Percentiles rank a stretch among this genome's conserved stretches.
Evolutionary conservation across 345 rosid genomes (phyloP).

Genomic region (Clarkia xantiana): DNA sequence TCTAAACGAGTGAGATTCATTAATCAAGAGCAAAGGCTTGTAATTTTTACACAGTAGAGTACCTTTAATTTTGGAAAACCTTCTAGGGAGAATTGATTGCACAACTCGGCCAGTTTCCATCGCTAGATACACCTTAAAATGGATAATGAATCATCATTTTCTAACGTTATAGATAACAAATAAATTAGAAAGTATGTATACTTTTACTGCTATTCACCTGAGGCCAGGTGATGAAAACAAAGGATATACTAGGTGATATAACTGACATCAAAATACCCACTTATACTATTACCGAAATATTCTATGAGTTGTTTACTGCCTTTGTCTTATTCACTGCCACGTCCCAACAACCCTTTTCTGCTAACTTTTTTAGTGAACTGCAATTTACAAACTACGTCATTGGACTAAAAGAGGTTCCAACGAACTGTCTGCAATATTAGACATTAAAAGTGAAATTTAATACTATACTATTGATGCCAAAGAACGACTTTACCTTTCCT

Average conservation of each 20-base stretch:
- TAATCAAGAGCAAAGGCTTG: too few species aligned
- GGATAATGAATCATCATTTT: background rate
- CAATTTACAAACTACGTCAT: conserved; percentile 10
- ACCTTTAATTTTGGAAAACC: conserved; percentile 59
- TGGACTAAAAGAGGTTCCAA: background rate
- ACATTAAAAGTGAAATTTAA: background rate
- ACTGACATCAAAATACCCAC: conserved; percentile 1
- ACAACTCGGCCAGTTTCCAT: conserved; percentile 97
- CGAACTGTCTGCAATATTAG: background rate
- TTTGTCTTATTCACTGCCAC: conserved; percentile 70
- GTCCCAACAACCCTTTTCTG: conserved; percentile 90
- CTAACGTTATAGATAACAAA: too few species aligned
- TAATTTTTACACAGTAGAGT: background rate
- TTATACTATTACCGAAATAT: conserved; percentile 36
- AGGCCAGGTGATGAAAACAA: too few species aligned
- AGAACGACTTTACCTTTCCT: conserved; percentile 44
- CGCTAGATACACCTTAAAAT: conserved; percentile 73
- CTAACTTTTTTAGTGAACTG: conserved; percentile 63
- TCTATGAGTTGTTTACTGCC: conserved; percentile 53
- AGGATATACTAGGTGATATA: background rate
- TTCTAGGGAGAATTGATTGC: conserved; percentile 63
- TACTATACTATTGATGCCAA: background rate
- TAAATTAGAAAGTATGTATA: too few species aligned
- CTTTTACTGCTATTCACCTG: too few species aligned
- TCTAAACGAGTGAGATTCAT: too few species aligned